These are phyloP conservation scores for Xylaria sp. DNA, from an alignment of 2,329 filamentous ascomycete genomes.

Conservation along the genomic window DNA sequence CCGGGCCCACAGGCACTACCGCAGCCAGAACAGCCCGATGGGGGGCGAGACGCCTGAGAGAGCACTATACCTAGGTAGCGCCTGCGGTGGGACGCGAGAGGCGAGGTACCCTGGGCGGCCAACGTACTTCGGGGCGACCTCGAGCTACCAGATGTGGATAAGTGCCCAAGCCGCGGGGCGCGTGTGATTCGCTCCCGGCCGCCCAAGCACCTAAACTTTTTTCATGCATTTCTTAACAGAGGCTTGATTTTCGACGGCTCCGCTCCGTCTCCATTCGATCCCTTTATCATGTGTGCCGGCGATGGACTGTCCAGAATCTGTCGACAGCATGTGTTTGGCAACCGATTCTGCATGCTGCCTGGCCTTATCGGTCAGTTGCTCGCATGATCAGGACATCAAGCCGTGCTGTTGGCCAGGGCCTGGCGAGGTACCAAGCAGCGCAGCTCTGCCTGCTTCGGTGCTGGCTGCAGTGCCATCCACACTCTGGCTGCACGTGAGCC, in stretches of 20 bases:
- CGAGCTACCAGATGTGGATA: background rate
- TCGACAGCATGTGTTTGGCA: background rate
- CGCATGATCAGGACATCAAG: slow-evolving; percentile 8
- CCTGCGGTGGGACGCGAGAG: background rate
- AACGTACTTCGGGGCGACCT: slow-evolving; percentile 6
- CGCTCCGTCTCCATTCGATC: slow-evolving; percentile 9
- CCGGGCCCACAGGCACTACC: background rate
- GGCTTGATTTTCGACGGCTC: slow-evolving; percentile 10
- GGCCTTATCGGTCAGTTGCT: slow-evolving; percentile 14
- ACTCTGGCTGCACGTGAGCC: background rate
- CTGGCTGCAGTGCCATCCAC: too few species aligned
- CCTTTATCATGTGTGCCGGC: slow-evolving; percentile 5
- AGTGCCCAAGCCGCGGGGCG: slow-evolving; percentile 14
- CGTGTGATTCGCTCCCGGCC: slow-evolving; percentile 20
- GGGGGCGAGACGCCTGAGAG: too few species aligned
- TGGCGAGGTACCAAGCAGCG: too few species aligned
- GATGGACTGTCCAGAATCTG: slow-evolving; percentile 11
- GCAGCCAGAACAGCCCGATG: background rate
- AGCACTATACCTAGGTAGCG: too few species aligned
- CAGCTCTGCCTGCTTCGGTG: too few species aligned
- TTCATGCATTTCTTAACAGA: slow-evolving; percentile 12
- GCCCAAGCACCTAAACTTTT: background rate
- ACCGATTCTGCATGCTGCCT: background rate
- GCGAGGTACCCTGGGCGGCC: slow-evolving; percentile 12
- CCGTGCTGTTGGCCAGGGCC: background rate